These are phyloP conservation scores for Verticillium albo-atrum DNA, from an alignment of 2,329 filamentous ascomycete genomes.

Conservation along the genomic window DNA sequence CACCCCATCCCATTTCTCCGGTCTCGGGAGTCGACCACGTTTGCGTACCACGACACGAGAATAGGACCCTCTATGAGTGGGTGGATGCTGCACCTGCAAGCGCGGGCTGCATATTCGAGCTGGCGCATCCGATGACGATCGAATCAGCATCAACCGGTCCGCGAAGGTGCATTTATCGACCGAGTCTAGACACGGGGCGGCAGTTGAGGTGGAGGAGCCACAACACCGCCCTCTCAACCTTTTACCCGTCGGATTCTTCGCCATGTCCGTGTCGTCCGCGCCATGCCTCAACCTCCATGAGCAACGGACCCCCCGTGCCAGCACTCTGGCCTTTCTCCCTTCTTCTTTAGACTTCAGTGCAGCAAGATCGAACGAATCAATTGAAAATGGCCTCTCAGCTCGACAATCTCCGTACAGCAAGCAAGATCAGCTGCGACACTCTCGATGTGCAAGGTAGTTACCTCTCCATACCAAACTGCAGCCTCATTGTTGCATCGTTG, in stretches of 20 bases:
- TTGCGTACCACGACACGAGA: not conserved
- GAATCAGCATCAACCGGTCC: not conserved
- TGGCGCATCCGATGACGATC: not conserved
- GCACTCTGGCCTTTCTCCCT: too few relatives aligned
- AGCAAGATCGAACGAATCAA: not conserved
- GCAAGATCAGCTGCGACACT: conserved; percentile 29
- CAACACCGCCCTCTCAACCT: too few relatives aligned
- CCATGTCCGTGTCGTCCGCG: not conserved
- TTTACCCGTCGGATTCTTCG: not conserved
- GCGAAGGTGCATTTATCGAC: not conserved
- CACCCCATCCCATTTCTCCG: not conserved
- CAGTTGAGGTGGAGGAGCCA: not conserved
- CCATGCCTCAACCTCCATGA: too few relatives aligned
- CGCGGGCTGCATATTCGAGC: not conserved
- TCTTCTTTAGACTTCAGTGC: too few relatives aligned
- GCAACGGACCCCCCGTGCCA: too few relatives aligned
- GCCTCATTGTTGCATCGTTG: not conserved
- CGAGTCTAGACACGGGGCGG: not conserved
- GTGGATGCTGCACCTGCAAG: not conserved
- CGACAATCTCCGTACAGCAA: conserved; percentile 10
- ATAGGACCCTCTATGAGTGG: not conserved
- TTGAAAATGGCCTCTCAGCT: not conserved
- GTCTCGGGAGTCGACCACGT: not conserved
- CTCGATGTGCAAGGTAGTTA: conserved; percentile 25
- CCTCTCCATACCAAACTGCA: not conserved